Evolutionary conservation across 257 asterid species (phyloP).

Genomic region (Solanum chilense): DNA sequence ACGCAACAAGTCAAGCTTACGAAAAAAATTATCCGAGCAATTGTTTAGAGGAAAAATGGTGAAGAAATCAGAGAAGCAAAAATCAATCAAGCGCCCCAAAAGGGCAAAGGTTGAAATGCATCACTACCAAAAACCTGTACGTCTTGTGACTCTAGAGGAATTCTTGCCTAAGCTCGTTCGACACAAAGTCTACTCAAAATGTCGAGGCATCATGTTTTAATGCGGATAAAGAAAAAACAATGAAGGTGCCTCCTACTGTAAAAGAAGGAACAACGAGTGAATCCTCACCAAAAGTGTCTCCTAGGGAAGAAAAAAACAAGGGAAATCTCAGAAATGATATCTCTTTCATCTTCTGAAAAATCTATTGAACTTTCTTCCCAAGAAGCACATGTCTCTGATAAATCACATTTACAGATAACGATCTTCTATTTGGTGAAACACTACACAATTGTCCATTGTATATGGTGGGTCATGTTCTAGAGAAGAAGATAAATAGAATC

Average conservation of each 20-base stretch:
- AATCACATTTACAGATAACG: neutral
- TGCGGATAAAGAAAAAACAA: too few relatives aligned
- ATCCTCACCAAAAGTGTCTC: neutral
- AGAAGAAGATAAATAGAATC: neutral
- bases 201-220: neutral
- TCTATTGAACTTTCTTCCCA: neutral
- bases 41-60: neutral
- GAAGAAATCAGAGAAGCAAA: neutral
- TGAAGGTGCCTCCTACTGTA: neutral
- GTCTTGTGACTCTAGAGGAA: neutral
- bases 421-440: neutral
- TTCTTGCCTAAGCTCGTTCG: neutral
- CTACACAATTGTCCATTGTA: neutral
- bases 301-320: neutral
- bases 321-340: neutral
- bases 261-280: neutral
- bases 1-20: neutral
- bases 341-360: neutral
- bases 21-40: too few relatives aligned
- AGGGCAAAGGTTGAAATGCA: neutral
- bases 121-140: neutral
- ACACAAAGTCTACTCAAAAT: neutral
- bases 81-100: neutral
- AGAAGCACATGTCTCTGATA: neutral
- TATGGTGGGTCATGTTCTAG: neutral